These are phyloP conservation scores for Saccharomycopsis sp. DNA, from an alignment of 805 yeast genomes.

Conservation along the genomic window DNA sequence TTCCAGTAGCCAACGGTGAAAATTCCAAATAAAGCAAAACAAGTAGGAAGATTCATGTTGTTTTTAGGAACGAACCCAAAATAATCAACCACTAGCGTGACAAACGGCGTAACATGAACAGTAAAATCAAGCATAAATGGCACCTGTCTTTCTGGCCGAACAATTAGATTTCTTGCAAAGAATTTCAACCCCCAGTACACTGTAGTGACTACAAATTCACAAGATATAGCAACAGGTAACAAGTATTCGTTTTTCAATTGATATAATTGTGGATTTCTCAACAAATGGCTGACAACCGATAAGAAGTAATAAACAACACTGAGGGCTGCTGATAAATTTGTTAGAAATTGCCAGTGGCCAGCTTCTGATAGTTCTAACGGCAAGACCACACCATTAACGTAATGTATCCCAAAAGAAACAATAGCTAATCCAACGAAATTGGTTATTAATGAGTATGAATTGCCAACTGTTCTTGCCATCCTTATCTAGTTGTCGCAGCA, in stretches of 20 bases:
- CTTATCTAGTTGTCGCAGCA: no score
- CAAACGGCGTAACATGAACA: constrained; percentile 18
- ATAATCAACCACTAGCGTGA: constrained; percentile 5
- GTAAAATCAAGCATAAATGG: constrained; percentile 15
- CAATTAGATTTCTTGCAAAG: constrained; percentile 43
- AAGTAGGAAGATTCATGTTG: background rate
- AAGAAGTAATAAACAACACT: constrained; percentile 36
- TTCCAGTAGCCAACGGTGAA: constrained; percentile 16
- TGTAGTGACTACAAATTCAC: constrained; percentile 53
- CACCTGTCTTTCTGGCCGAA: constrained; percentile 22
- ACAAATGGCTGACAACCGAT: constrained; percentile 5
- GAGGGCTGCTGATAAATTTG: constrained; percentile 51
- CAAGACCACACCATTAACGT: constrained; percentile 26
- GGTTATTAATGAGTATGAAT: background rate
- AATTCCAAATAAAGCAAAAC: constrained; percentile 7
- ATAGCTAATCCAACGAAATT: background rate
- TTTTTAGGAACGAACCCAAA: background rate
- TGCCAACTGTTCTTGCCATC: constrained; percentile 6
- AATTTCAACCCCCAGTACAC: constrained; percentile 67
- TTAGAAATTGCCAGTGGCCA: constrained; percentile 67
- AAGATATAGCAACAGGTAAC: constrained; percentile 48
- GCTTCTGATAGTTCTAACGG: constrained; percentile 47
- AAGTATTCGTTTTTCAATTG: constrained; percentile 32
- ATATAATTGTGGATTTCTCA: constrained; percentile 23
- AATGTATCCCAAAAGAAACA: constrained; percentile 1